phyloP scores from a whole-genome alignment of 2,329 filamentous ascomycete species.

The Apiospora malaysiana region DNA sequence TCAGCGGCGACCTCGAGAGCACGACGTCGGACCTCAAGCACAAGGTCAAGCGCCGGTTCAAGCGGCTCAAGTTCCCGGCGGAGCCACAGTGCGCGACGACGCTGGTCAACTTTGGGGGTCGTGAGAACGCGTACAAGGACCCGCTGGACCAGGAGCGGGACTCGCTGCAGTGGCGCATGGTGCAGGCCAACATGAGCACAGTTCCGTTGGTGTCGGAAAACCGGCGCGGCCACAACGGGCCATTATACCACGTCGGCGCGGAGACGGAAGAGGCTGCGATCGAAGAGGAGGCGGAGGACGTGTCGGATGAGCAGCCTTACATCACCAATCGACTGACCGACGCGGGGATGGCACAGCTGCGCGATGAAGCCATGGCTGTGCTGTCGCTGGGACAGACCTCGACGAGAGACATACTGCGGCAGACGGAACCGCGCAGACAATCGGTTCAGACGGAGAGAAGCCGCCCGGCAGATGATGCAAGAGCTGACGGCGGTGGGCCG shows the following conservation, averaged over 20 bases:
- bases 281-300: background rate
- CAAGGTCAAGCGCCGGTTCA: conserved; percentile 30
- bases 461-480: background rate
- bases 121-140: conserved; percentile 25
- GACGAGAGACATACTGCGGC: background rate
- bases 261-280: background rate
- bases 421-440: background rate
- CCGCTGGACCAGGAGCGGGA: conserved; percentile 25
- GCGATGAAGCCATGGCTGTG: background rate
- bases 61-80: conserved; percentile 28
- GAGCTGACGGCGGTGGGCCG: background rate
- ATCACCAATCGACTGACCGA: background rate
- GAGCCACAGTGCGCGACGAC: conserved; percentile 30
- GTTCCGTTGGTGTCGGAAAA: background rate
- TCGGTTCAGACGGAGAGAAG: background rate
- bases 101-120: conserved; percentile 33
- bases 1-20: conserved; percentile 37
- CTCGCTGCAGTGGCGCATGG: background rate
- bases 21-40: conserved; percentile 29
- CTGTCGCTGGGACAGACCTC: background rate
- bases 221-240: background rate
- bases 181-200: background rate
- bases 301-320: background rate
- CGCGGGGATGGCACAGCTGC: background rate
- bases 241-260: background rate